Evolutionary conservation across 1,139 yeast species (phyloP), one percentile per base, ranked within the genome.

Genomic region (Lipomyces yarrowii): DNA sequence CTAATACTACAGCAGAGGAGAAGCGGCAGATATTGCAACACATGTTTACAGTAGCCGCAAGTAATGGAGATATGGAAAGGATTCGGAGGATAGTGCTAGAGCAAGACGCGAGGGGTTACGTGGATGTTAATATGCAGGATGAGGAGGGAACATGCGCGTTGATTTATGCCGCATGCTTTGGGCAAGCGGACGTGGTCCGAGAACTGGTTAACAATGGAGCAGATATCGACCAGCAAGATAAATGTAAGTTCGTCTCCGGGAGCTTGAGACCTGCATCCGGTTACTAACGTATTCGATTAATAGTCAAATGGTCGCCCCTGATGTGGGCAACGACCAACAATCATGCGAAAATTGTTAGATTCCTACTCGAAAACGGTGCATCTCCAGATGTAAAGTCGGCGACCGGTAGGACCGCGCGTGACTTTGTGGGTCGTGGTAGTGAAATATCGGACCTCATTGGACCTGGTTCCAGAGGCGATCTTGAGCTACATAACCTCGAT

Each of bases 301-400:
- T 39, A 67, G 69, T 62, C 55, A 64, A 77, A 63, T 81, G 83
- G 83, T 78, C 83, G 1, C 79, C 84, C 15, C 71, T 81, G 54
- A 81, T 81, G 81, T 81, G 83, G 84, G 84, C 84, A 10, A 77
- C 79, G 56, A 80, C 79, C 70, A 81, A 79, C 70, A 82, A 83
- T 52, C 78, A 79, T 64, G 77, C 77, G 57, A 71, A 71, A 18
- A 75, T 77, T 21, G 83, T 78, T 11, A 69, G 71, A 18, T 79
- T 75, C 57, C 73, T 81, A 57, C 73, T 81, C 52, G 73, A 78
- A 37, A 75, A 73, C 54, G 80, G 79, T 5, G 83, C 83, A 2
- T 66, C 74, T 23, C 77, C 78, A 2, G 77, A 81, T 62, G 69
- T 88, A 11, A 89, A 90, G 73, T 87, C 92, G 13, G 96, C 90